phyloP scores from a whole-genome alignment of 1,284 basidiomycete genomes.

The Omphalotus olearius region DNA sequence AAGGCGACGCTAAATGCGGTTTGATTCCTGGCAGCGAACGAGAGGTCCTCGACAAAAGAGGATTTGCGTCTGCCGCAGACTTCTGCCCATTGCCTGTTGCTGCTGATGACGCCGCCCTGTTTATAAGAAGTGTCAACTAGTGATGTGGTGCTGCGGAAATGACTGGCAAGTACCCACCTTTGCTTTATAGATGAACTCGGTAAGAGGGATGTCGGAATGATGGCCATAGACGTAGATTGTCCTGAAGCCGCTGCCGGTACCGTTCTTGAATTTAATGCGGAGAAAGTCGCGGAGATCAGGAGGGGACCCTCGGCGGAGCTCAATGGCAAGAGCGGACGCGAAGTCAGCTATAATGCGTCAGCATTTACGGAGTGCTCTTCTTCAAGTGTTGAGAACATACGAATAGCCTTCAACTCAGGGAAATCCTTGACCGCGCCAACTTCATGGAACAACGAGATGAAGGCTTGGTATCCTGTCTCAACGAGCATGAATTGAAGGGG shows the following conservation, averaged over 20 bases:
- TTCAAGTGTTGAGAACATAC: conserved; percentile 34
- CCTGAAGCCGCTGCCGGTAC: conserved; percentile 55
- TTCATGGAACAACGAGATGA: conserved; percentile 83
- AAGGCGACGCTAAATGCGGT: conserved; percentile 40
- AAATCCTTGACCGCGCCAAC: conserved; percentile 54
- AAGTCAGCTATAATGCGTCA: conserved; percentile 56
- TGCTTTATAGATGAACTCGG: conserved; percentile 74
- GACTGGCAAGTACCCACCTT: conserved; percentile 42
- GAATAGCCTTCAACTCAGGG: conserved; percentile 60
- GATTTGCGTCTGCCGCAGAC: conserved; percentile 36
- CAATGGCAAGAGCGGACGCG: conserved; percentile 74
- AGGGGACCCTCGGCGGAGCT: conserved; percentile 68
- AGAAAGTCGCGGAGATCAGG: conserved; percentile 77
- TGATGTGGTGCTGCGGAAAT: background rate
- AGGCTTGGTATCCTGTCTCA: conserved; percentile 83
- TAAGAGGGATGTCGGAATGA: conserved; percentile 66
- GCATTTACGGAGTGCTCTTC: background rate
- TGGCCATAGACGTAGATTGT: conserved; percentile 68
- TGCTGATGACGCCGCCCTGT: conserved; percentile 61
- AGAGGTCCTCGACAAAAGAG: conserved; percentile 20
- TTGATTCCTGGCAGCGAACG: conserved; percentile 27
- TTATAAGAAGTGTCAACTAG: background rate
- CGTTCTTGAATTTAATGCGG: conserved; percentile 84
- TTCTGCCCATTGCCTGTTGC: conserved; percentile 64
- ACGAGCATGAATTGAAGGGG: conserved; percentile 74